These are phyloP conservation scores for Aspergillus flavus DNA, from an alignment of 2,329 filamentous ascomycete genomes.

Conservation along the genomic window DNA sequence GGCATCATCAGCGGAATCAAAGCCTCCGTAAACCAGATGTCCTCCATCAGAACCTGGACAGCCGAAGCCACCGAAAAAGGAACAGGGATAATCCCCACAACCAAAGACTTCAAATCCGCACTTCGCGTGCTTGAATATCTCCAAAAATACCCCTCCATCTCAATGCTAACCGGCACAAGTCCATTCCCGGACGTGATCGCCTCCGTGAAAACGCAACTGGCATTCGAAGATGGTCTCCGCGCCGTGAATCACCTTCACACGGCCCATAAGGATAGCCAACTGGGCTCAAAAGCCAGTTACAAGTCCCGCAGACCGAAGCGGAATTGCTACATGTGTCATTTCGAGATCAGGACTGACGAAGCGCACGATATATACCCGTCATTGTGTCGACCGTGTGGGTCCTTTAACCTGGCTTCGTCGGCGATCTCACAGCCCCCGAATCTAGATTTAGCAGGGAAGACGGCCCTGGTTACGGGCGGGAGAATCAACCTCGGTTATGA, in stretches of 20 bases:
- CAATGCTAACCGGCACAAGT: not conserved
- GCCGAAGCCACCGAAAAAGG: not conserved
- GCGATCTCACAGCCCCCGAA: constrained; percentile 31
- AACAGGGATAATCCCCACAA: not conserved
- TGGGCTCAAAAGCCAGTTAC: not conserved
- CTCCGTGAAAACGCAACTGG: constrained; percentile 12
- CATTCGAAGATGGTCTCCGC: constrained; percentile 5
- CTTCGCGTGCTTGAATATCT: constrained; percentile 19
- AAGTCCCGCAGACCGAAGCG: not conserved
- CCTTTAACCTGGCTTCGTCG: constrained; percentile 37
- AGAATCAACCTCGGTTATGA: constrained; percentile 40
- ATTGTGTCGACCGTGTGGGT: constrained; percentile 38
- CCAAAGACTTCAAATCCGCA: not conserved
- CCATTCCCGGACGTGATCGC: constrained; percentile 13
- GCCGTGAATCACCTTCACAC: not conserved
- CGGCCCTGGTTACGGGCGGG: constrained; percentile 40
- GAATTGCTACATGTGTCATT: constrained; percentile 39
- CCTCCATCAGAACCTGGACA: not conserved
- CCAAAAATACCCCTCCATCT: constrained; percentile 13
- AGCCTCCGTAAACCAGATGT: constrained; percentile 21
- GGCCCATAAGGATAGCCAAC: not conserved
- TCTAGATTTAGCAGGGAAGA: constrained; percentile 25
- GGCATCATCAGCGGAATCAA: constrained; percentile 21
- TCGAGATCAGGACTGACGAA: constrained; percentile 13
- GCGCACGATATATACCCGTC: constrained; percentile 29